Evolutionary conservation across 2,329 filamentous ascomycete species (phyloP).

Genomic region (Penicillium freii): DNA sequence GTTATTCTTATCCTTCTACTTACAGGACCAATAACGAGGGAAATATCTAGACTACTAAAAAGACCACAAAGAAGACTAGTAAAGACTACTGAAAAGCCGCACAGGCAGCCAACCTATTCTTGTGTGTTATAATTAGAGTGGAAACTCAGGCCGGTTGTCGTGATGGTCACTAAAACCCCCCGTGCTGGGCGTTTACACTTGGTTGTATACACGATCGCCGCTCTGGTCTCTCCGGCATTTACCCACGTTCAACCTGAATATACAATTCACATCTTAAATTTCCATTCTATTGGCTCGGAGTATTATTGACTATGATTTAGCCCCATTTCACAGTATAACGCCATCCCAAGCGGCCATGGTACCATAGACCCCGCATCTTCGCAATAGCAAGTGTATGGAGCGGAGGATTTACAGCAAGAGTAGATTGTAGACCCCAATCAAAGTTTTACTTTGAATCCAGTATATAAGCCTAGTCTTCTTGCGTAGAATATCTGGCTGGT

Average conservation of each 20-base stretch:
- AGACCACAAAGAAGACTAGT: too few species aligned
- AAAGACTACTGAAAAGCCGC: too few species aligned
- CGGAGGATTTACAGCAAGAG: not conserved
- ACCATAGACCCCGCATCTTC: conserved; percentile 17
- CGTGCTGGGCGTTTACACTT: too few species aligned
- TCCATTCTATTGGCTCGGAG: not conserved
- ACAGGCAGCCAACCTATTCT: too few species aligned
- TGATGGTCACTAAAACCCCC: too few species aligned
- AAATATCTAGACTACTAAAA: too few species aligned
- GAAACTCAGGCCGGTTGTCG: too few species aligned
- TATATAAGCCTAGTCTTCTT: not conserved
- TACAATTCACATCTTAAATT: not conserved
- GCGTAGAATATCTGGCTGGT: not conserved
- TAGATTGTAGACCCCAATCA: not conserved
- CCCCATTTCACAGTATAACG: conserved; percentile 13
- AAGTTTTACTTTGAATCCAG: not conserved
- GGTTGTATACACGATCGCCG: not conserved
- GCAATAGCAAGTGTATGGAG: not conserved
- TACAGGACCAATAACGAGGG: too few species aligned
- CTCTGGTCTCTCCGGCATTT: not conserved
- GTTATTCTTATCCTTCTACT: too few species aligned
- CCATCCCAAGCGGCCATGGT: conserved; percentile 17
- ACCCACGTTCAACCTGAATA: not conserved
- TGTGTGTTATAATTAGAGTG: too few species aligned
- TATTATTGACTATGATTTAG: not conserved